Conservation (phyloP, 164 flowering plant genomes). For the Aristolochia contorta region DNA sequence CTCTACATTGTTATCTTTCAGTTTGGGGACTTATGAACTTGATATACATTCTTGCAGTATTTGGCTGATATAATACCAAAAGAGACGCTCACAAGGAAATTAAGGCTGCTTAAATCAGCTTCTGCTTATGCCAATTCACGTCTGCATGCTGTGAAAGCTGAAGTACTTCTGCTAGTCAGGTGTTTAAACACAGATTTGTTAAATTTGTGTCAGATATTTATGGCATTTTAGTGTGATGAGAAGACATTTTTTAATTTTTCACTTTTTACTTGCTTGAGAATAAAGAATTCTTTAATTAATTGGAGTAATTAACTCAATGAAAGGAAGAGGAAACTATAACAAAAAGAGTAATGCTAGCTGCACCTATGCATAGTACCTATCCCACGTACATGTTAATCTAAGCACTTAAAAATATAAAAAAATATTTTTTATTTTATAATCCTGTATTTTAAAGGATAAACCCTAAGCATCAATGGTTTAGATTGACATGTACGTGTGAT, state of each 20-base stretch:
- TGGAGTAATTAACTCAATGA: background rate
- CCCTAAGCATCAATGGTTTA: no score
- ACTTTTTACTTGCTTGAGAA: background rate
- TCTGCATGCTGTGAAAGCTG: slow-evolving; percentile 92
- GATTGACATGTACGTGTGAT: no score
- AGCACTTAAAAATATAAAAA: no score
- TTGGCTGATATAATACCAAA: slow-evolving; percentile 72
- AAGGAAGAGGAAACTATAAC: no score
- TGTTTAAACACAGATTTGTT: slow-evolving; percentile 9
- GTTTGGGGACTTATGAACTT: background rate
- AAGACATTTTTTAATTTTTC: background rate
- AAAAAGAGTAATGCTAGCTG: no score
- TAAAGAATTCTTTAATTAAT: background rate
- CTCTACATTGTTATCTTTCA: no score
- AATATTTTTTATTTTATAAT: no score
- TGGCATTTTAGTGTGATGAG: background rate
- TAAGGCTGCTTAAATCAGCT: slow-evolving; percentile 72
- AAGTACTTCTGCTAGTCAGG: slow-evolving; percentile 94
- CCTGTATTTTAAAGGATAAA: no score
- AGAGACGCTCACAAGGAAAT: slow-evolving; percentile 80
- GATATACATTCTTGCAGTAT: slow-evolving; percentile 28
- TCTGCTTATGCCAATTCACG: slow-evolving; percentile 94
- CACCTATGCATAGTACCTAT: no score
- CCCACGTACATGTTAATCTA: no score
- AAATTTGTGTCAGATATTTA: background rate